Conservation (phyloP, 108 stramenopile species). For the Stephanodiscus triporus region DNA sequence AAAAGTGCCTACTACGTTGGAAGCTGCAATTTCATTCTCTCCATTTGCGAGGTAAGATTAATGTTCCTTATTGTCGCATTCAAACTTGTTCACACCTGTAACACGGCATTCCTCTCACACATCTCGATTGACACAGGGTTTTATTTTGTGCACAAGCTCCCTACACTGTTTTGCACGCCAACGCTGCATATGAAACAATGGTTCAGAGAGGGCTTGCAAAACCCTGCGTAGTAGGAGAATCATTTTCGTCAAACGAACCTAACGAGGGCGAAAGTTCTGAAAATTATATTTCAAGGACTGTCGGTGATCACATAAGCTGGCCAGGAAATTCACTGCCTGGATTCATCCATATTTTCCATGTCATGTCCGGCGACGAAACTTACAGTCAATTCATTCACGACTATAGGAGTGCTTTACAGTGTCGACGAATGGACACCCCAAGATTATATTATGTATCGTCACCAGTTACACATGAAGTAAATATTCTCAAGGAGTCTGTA, state of each 20-base stretch:
- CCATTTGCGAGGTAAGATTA: conserved; percentile 28
- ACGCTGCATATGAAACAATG: conserved; percentile 25
- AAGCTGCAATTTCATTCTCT: conserved; percentile 32
- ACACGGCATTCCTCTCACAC: background rate
- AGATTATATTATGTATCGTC: background rate
- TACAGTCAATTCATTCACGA: conserved; percentile 1
- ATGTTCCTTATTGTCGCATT: background rate
- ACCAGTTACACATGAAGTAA: background rate
- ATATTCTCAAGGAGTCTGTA: background rate
- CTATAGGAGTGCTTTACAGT: background rate
- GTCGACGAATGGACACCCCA: background rate
- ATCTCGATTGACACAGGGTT: conserved; percentile 9
- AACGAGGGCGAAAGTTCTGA: background rate
- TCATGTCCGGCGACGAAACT: background rate
- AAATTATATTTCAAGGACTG: conserved; percentile 5
- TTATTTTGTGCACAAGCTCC: conserved; percentile 23
- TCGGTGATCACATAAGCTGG: conserved; percentile 11
- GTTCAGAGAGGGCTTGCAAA: conserved; percentile 13
- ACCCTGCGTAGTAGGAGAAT: conserved; percentile 10
- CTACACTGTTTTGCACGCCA: conserved; percentile 25
- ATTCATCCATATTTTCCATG: conserved; percentile 1
- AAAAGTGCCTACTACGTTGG: conserved; percentile 23
- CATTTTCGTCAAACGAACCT: background rate
- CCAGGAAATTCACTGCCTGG: background rate
- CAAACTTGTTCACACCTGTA: background rate